Conservation (phyloP, 2,329 filamentous ascomycete species). For the Phialocephala sp. region DNA sequence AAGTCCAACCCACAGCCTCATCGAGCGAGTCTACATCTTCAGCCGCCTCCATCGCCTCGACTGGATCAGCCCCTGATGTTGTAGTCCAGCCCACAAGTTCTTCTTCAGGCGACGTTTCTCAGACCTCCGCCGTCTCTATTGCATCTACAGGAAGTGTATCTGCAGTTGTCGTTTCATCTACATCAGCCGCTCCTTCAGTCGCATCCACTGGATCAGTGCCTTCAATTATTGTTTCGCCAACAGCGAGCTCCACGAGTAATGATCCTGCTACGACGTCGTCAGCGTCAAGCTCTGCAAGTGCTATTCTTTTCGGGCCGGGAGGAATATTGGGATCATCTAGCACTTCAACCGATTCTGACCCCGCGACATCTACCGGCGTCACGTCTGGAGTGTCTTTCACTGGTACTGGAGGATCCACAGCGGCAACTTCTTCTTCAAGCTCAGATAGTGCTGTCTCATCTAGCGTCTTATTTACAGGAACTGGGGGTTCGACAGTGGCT, state of each 20-base stretch:
- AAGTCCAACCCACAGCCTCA: slow-evolving; percentile 27
- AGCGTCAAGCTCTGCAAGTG: slow-evolving; percentile 28
- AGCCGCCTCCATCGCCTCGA: slow-evolving; percentile 10
- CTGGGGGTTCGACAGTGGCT: background rate
- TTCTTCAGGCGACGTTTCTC: background rate
- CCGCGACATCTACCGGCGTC: slow-evolving; percentile 21
- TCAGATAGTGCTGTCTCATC: slow-evolving; percentile 19
- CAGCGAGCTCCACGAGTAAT: slow-evolving; percentile 9
- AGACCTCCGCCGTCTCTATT: background rate
- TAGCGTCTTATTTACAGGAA: slow-evolving; percentile 4
- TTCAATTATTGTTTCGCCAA: slow-evolving; percentile 25
- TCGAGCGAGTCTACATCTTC: slow-evolving; percentile 7
- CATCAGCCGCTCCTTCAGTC: slow-evolving; percentile 10
- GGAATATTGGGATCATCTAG: slow-evolving; percentile 36
- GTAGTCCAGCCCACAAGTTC: slow-evolving; percentile 29
- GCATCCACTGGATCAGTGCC: slow-evolving; percentile 25
- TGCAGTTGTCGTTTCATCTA: background rate
- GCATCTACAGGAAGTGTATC: slow-evolving; percentile 16
- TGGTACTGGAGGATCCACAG: slow-evolving; percentile 26
- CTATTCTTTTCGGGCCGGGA: slow-evolving; percentile 41
- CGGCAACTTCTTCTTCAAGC: slow-evolving; percentile 21
- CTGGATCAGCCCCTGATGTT: slow-evolving; percentile 20
- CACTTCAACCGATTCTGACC: slow-evolving; percentile 12
- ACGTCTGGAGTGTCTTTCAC: slow-evolving; percentile 28
- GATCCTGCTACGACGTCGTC: slow-evolving; percentile 15